phyloP scores from a whole-genome alignment of 345 rosid species.

The Populus alba region DNA sequence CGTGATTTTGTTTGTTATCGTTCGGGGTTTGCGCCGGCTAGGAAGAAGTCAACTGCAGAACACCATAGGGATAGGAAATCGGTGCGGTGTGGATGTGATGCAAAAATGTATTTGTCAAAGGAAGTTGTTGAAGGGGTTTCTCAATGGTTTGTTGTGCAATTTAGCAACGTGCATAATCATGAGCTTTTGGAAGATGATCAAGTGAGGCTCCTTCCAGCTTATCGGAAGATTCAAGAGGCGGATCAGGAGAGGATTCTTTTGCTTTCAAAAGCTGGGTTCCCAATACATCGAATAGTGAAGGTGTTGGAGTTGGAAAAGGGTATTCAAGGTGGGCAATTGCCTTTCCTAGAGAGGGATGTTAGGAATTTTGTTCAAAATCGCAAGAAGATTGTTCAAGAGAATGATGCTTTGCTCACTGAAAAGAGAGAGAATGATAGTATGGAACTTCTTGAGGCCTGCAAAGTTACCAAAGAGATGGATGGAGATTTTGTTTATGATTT shows the following conservation, averaged over 20 bases:
- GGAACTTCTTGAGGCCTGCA: slow-evolving; percentile 81
- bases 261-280: slow-evolving; percentile 91
- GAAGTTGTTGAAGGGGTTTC: slow-evolving; percentile 56
- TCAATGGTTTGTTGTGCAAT: slow-evolving; percentile 89
- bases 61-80: slow-evolving; percentile 91
- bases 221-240: slow-evolving; percentile 77
- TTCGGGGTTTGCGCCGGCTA: slow-evolving; percentile 85
- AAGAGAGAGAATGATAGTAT: slow-evolving; percentile 65
- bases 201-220: slow-evolving; percentile 92
- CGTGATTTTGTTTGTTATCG: slow-evolving; percentile 95
- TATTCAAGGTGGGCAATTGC: slow-evolving; percentile 76
- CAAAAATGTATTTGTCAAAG: slow-evolving; percentile 76
- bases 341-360: slow-evolving; percentile 89
- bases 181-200: slow-evolving; percentile 91
- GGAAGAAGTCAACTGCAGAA: slow-evolving; percentile 84
- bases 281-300: slow-evolving; percentile 85
- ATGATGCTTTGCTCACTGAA: slow-evolving; percentile 71
- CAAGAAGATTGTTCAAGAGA: slow-evolving; percentile 81
- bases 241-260: slow-evolving; percentile 88
- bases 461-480: slow-evolving; percentile 65
- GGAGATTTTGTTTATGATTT: slow-evolving; percentile 57
- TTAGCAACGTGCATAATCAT: slow-evolving; percentile 92
- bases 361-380: slow-evolving; percentile 83
- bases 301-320: slow-evolving; percentile 85
- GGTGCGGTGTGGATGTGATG: slow-evolving; percentile 92